A percentile compares a stretch with the other conserved stretches of the same genome.
Evolutionary conservation across 73 alveolate species (phyloP).

Genomic region (Stentor coeruleus): DNA sequence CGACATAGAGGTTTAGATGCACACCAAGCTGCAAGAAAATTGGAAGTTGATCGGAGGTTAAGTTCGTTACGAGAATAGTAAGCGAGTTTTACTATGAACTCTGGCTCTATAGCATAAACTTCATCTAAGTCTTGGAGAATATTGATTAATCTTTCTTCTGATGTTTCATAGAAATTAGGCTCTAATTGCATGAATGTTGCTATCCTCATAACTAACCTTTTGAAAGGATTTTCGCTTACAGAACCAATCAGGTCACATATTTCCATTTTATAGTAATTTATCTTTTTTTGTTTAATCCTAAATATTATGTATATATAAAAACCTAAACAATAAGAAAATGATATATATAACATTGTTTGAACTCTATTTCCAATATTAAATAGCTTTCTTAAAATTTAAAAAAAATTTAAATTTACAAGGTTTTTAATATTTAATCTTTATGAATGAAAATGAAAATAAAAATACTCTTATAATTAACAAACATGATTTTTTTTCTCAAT

Average conservation of each 20-base stretch:
- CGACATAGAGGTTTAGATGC: slow-evolving; percentile 29
- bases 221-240: neutral
- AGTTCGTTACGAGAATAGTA: slow-evolving; percentile 47
- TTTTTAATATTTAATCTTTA: too few relatives aligned
- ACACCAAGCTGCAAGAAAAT: slow-evolving; percentile 48
- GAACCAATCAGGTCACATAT: neutral
- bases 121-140: neutral
- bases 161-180: neutral
- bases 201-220: neutral
- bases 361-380: too few relatives aligned
- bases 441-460: too few relatives aligned
- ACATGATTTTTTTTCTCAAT: too few relatives aligned
- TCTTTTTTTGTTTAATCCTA: too few relatives aligned
- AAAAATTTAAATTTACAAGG: too few relatives aligned
- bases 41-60: slow-evolving; percentile 42
- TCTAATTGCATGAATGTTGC: neutral
- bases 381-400: too few relatives aligned
- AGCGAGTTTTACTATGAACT: slow-evolving; percentile 42
- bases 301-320: too few relatives aligned
- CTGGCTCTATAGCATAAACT: slow-evolving; percentile 45
- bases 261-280: too few relatives aligned
- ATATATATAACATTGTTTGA: too few relatives aligned
- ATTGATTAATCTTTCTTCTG: neutral
- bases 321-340: too few relatives aligned
- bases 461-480: too few relatives aligned